Percentiles rank a stretch among this genome's conserved stretches.
These are phyloP conservation scores for Geranium brycei DNA, from an alignment of 345 rosid genomes.

Conservation along the genomic window DNA sequence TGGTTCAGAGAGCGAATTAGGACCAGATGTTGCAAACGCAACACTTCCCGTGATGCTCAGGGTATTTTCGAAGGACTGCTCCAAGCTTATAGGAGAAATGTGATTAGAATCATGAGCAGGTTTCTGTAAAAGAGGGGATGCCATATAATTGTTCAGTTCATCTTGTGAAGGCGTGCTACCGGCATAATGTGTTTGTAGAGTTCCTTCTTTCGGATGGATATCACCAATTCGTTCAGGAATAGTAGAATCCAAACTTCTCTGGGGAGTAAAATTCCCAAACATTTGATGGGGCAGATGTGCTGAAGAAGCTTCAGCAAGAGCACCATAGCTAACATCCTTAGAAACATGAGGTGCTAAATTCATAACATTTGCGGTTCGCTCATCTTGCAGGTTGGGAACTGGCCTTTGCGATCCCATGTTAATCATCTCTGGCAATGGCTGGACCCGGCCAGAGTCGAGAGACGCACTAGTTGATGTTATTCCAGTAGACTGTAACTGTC, in stretches of 20 bases:
- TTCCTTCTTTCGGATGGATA: slow-evolving; percentile 26
- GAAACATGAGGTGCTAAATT: slow-evolving; percentile 31
- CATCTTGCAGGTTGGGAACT: slow-evolving; percentile 36
- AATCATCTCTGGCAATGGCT: slow-evolving; percentile 37
- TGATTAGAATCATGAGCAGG: slow-evolving; percentile 19
- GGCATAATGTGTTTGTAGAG: slow-evolving; percentile 17
- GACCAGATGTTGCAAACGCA: slow-evolving; percentile 8
- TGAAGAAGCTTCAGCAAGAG: slow-evolving; percentile 29
- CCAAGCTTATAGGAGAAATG: slow-evolving; percentile 14
- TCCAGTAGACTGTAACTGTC: slow-evolving; percentile 31
- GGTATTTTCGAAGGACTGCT: slow-evolving; percentile 17
- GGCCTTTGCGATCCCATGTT: slow-evolving; percentile 41
- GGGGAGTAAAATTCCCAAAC: slow-evolving; percentile 25
- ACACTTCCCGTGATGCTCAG: slow-evolving; percentile 20
- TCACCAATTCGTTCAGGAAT: slow-evolving; percentile 23
- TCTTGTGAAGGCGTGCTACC: slow-evolving; percentile 25
- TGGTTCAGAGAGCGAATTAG: slow-evolving; percentile 10
- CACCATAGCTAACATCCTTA: slow-evolving; percentile 23
- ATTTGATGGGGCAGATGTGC: slow-evolving; percentile 42
- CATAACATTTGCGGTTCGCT: slow-evolving; percentile 19
- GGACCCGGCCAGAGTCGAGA: slow-evolving; percentile 39
- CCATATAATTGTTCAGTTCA: neutral
- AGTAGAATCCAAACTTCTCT: slow-evolving; percentile 23
- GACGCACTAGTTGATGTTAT: slow-evolving; percentile 37
- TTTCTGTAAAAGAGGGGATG: slow-evolving; percentile 17